Base-by-base conservation (phyloP, 2,329 filamentous ascomycete species). In the Cladophialophora psammophila region DNA sequence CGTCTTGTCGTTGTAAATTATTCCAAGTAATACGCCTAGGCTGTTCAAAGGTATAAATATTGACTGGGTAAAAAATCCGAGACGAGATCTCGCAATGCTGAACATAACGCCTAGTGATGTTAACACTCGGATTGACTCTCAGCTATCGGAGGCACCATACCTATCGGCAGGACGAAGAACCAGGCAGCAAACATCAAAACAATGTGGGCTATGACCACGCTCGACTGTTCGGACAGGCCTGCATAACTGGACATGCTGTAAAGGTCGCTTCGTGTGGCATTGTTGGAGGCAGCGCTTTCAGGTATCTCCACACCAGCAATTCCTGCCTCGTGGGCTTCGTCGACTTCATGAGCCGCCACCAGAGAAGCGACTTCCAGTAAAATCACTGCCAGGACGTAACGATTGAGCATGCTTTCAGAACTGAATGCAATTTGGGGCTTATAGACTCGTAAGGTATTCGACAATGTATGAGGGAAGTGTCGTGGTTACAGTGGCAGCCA, bases 1-100 rank as follows among this genome's bases (percentile, higher is more conserved):
- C 0, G 93, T 96, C 69, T 86, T 88, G 65, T 86, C 84, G 76
- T 95, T 92, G 82, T 97, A 97, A 38, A 92, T 81, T 57, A 87
- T 84, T 8, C 87, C 88, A 32, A 91, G 76, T 10, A 92, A 74
- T 20, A 94, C 72, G 18, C 90, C 91, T 1, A 90, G 72, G 2
- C 82, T 84, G 75, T 93, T 92, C 38, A 84, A 76, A 0, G 83
- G 79, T 48, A 91, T 77, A 76, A 94, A 93, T 8, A 83, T 68
- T 67, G 93, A 84, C 75, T 97, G 93, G 1, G 84, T 79, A 0
- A 84, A 82, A 1, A 96, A 13, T 10, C 32, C 58, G 34, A 48
- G 31, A 7, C 40, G 18, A 15, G 58, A 60, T 18, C 31, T 13
- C 12, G 58, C 58, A 42, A 52, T n/a, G n/a, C 32, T 18, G 18